Percentiles rank a stretch among this genome's conserved stretches.
phyloP scores from a whole-genome alignment of 163 green algal genomes.

The Chloromonas sp. region DNA sequence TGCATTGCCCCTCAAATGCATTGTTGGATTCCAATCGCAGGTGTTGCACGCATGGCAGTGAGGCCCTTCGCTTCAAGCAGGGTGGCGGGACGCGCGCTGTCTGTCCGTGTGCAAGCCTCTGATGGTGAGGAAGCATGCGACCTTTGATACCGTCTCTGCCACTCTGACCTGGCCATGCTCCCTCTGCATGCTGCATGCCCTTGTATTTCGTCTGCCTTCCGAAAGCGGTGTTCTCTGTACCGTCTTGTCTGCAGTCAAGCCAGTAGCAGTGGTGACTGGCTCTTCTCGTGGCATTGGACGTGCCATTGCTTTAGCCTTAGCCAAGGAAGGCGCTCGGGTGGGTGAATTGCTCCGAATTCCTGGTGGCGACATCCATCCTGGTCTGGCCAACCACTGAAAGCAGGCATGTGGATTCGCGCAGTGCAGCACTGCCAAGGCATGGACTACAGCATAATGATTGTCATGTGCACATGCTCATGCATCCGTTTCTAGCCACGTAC shows the following conservation, averaged over 20 bases:
- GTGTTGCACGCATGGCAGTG: not conserved
- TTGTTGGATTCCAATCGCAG: too few species aligned
- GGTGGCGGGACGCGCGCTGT: not conserved
- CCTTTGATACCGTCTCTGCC: not conserved
- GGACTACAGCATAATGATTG: too few species aligned
- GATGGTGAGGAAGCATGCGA: not conserved
- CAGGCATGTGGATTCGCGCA: too few species aligned
- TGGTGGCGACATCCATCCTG: too few species aligned
- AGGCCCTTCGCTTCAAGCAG: not conserved
- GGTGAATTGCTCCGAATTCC: not conserved
- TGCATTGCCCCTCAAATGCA: too few species aligned
- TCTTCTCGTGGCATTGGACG: constrained; percentile 87
- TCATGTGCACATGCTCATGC: too few species aligned
- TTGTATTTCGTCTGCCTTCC: not conserved
- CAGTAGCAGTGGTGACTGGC: constrained; percentile 84
- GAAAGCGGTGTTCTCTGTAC: not conserved
- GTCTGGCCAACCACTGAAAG: too few species aligned
- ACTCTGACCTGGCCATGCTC: not conserved
- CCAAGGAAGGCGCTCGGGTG: constrained; percentile 46
- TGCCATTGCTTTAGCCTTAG: constrained; percentile 82
- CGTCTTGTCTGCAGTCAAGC: constrained; percentile 14
- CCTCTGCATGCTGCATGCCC: not conserved
- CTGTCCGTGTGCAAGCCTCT: constrained; percentile 4
- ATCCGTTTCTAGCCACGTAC: too few species aligned
- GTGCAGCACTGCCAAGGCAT: too few species aligned